Conservation (phyloP, 805 yeast species). For the Teunomyces lycoperdinae region DNA sequence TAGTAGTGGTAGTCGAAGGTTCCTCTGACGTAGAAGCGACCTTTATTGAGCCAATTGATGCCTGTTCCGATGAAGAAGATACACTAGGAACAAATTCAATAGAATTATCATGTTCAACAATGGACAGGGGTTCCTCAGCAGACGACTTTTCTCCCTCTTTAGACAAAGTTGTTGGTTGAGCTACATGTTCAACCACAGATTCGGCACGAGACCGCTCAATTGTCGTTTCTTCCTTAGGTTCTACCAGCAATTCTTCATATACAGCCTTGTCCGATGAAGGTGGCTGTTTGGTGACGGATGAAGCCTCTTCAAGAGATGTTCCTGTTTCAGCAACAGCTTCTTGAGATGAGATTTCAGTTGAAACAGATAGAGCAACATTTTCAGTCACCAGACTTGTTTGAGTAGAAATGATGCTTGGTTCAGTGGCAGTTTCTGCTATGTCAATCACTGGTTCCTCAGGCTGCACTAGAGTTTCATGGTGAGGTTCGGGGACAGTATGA, state of each 20-base stretch:
- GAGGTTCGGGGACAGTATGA: not conserved
- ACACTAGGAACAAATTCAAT: too few species aligned
- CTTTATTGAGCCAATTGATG: too few species aligned
- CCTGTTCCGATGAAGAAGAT: too few species aligned
- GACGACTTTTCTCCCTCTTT: not conserved
- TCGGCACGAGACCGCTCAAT: not conserved
- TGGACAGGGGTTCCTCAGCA: not conserved
- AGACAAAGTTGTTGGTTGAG: constrained; percentile 1
- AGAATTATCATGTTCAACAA: not conserved
- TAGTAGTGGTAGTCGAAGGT: too few species aligned
- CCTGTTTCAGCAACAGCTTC: too few species aligned
- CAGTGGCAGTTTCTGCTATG: not conserved
- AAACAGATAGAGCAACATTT: not conserved
- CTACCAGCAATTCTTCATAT: not conserved
- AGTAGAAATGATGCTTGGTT: not conserved
- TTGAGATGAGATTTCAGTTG: not conserved
- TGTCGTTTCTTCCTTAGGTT: not conserved
- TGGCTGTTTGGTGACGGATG: too few species aligned
- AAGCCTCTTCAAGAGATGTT: too few species aligned
- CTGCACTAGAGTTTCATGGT: not conserved
- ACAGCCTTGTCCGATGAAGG: too few species aligned
- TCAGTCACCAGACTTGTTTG: not conserved
- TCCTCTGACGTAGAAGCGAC: too few species aligned
- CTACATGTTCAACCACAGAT: constrained; percentile 5
- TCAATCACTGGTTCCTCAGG: not conserved